Evolutionary conservation across 2,329 filamentous ascomycete genomes (phyloP).

Genomic region (Cordyceps fumosorosea): DNA sequence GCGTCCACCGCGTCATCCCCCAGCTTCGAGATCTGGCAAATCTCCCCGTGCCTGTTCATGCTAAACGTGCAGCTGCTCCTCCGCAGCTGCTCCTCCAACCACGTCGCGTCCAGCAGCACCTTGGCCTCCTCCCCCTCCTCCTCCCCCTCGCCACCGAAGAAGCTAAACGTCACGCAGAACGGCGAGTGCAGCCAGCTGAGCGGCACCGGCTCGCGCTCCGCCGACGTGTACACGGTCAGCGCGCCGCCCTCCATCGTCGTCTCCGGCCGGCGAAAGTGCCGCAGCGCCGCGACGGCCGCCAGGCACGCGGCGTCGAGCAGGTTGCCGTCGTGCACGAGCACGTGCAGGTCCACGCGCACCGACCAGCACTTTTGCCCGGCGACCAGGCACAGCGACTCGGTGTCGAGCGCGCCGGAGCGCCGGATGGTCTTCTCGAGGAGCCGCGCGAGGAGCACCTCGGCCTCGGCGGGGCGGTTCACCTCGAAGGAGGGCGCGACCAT

Average conservation of each 20-base stretch:
- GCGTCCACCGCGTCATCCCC: conserved; percentile 80
- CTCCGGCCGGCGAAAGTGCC: conserved; percentile 88
- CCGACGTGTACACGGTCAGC: conserved; percentile 74
- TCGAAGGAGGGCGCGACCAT: conserved; percentile 91
- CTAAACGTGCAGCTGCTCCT: conserved; percentile 72
- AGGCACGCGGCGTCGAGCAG: conserved; percentile 81
- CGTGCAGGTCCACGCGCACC: conserved; percentile 83
- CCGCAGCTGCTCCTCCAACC: conserved; percentile 70
- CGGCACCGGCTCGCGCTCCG: conserved; percentile 84
- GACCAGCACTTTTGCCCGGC: conserved; percentile 89
- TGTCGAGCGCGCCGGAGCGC: conserved; percentile 85
- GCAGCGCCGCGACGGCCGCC: conserved; percentile 78
- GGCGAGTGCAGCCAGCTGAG: conserved; percentile 89
- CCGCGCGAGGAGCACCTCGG: conserved; percentile 79
- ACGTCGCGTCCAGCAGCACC: conserved; percentile 64
- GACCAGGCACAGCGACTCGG: conserved; percentile 89
- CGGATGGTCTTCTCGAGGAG: conserved; percentile 92
- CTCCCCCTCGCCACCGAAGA: conserved; percentile 57
- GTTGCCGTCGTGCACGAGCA: conserved; percentile 86
- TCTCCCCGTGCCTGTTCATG: conserved; percentile 81
- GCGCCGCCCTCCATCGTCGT: conserved; percentile 78
- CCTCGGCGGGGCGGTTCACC: conserved; percentile 72
- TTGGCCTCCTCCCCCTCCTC: conserved; percentile 41
- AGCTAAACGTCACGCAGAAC: conserved; percentile 84
- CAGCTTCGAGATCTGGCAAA: conserved; percentile 87